Base-by-base conservation (phyloP, 352 stramenopile genomes). In the Phytophthora podocarpi region DNA sequence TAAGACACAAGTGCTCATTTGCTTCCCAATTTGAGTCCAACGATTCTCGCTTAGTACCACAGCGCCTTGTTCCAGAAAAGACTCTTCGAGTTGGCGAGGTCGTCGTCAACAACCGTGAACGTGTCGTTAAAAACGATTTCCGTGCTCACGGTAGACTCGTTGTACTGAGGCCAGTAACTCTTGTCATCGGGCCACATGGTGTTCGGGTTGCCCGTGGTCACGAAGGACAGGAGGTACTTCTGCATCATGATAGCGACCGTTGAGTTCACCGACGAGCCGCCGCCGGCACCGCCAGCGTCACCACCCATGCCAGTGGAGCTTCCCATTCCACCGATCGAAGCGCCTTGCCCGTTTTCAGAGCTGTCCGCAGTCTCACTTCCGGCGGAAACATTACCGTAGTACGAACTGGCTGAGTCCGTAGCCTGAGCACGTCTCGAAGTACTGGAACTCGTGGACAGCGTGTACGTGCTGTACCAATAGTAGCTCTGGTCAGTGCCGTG, bases 41-140 rank as follows among this genome's bases (percentile, higher is more conserved):
- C n/a, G n/a, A n/a, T n/a, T n/a, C n/a, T n/a, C 59, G 16, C 28
- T 41, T 56, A 74, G 37, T 70, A 74, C 59, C 65, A 74, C 2
- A 70, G 6, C 0, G 59, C 59, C 53, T 74, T 74, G 59, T 74
- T 74, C 40, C 46, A 65, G 30, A 63, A 73, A n/a, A 66, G n/a
- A 12, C 53, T 66, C 34, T 58, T 65, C 8, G 40, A 27, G 16
- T 59, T 73, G 15, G 59, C 53, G 12, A 66, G 35, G 31, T 63
- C 43, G 21, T 73, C 65, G 8, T 70, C 59, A 3, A 20, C 41
- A 1, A 60, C 15, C 8, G 35, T 59, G 36, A 72, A 59, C 4
- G 57, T 67, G 18, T 62, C 50, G 50, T 72, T 67, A 36, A 72
- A 52, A 21, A 72, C 63, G 26, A 72, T 59, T 31, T 72, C 23